Conservation (phyloP, 192 early-diverging fungal species). For the Coemansia sp. region DNA sequence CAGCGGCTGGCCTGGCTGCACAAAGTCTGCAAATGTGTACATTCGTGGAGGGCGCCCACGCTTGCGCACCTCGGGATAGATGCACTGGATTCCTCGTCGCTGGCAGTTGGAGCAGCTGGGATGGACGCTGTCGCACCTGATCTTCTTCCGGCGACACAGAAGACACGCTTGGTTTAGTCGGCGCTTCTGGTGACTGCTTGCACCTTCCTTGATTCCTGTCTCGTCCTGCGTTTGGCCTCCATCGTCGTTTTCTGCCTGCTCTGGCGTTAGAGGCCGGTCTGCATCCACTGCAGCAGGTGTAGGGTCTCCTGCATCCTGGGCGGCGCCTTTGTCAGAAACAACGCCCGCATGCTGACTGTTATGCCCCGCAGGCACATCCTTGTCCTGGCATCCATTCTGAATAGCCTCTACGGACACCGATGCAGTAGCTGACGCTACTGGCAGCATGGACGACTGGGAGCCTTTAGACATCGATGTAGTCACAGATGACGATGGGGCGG, state of each 20-base stretch:
- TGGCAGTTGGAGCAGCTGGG: constrained; percentile 54
- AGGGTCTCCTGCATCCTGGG: neutral
- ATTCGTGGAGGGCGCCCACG: constrained; percentile 51
- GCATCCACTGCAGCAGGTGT: neutral
- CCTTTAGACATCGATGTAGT: no score
- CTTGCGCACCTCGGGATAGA: constrained; percentile 53
- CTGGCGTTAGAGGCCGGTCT: neutral
- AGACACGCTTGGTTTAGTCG: constrained; percentile 54
- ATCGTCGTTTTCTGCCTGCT: neutral
- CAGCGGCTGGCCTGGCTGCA: constrained; percentile 44
- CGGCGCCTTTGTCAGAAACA: constrained; percentile 4
- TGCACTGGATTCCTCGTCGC: constrained; percentile 52
- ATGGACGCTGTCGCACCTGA: constrained; percentile 49
- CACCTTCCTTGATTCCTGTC: constrained; percentile 5
- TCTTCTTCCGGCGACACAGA: constrained; percentile 54
- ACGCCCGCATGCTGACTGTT: neutral
- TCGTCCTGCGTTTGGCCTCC: neutral
- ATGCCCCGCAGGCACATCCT: neutral
- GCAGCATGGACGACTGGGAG: neutral
- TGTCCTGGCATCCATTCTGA: neutral
- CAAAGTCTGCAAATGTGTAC: constrained; percentile 57
- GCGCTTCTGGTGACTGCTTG: constrained; percentile 28
- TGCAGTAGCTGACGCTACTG: neutral
- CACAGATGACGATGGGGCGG: neutral
- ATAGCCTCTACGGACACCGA: neutral